Conservation (phyloP, 192 early-diverging fungal species). For the Backusella sp. region DNA sequence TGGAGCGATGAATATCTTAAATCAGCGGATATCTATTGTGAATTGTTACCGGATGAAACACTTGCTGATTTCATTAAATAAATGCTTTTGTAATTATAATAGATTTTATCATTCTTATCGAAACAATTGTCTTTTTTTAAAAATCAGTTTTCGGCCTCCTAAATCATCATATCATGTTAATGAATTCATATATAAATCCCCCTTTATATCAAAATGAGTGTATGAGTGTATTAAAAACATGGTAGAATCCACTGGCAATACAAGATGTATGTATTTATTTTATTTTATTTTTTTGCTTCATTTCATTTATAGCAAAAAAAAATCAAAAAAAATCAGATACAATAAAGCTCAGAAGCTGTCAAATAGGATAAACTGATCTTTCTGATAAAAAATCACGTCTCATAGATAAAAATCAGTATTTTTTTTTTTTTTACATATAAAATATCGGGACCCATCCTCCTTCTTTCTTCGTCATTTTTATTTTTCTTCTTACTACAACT, state of each 20-base stretch:
- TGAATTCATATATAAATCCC: background rate
- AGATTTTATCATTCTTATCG: background rate
- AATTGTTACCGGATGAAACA: slow-evolving; percentile 9
- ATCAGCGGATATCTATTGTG: slow-evolving; percentile 5
- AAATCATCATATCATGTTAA: background rate
- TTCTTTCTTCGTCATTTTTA: background rate
- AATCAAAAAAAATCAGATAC: background rate
- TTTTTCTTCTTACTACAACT: background rate
- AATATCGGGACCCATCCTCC: background rate
- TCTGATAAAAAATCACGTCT: background rate
- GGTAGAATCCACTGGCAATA: no score
- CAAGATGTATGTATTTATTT: no score
- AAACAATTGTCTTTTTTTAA: background rate
- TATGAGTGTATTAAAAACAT: background rate
- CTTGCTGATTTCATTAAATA: slow-evolving; percentile 5
- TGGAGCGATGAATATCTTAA: slow-evolving; percentile 52
- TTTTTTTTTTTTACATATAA: background rate
- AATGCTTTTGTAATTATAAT: background rate
- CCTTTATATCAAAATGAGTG: no score
- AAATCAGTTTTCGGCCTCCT: background rate
- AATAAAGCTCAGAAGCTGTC: background rate
- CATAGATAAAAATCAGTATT: background rate
- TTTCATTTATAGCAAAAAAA: background rate
- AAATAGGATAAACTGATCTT: background rate
- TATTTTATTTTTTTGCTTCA: no score